phyloP scores from a whole-genome alignment of 345 rosid genomes.

The Boechera retrofracta region DNA sequence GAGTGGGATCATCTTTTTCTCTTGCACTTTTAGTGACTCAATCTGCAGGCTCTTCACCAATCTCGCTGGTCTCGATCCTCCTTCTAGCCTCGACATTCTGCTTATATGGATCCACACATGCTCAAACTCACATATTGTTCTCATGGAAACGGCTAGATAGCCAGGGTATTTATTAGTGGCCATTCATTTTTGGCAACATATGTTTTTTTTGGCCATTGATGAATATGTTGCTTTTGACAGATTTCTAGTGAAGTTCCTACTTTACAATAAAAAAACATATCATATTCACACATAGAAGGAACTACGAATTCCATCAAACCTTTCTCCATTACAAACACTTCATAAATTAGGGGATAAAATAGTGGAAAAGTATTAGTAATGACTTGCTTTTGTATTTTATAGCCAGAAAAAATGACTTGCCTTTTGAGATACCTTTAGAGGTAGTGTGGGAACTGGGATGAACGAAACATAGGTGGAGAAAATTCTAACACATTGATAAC shows the following conservation, averaged over 20 bases:
- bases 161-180: not conserved
- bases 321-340: not conserved
- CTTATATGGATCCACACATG: not conserved
- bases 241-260: conserved; percentile 25
- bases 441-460: conserved; percentile 23
- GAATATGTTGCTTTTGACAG: not conserved
- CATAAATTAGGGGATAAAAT: not conserved
- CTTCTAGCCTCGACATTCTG: not conserved
- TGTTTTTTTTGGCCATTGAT: not conserved
- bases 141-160: not conserved
- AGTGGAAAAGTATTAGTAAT: not conserved
- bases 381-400: no score
- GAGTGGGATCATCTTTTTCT: not conserved
- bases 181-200: not conserved
- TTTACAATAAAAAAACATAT: conserved; percentile 19
- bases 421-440: conserved; percentile 32
- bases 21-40: not conserved
- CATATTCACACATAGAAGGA: not conserved
- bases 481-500: conserved; percentile 15
- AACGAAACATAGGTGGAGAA: conserved; percentile 19
- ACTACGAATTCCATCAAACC: conserved; percentile 1
- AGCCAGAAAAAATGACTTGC: conserved; percentile 48
- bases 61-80: not conserved
- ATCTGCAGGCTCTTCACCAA: not conserved
- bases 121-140: not conserved